phyloP scores from a whole-genome alignment of 805 yeast species.

The Kodamaea sagamina region DNA sequence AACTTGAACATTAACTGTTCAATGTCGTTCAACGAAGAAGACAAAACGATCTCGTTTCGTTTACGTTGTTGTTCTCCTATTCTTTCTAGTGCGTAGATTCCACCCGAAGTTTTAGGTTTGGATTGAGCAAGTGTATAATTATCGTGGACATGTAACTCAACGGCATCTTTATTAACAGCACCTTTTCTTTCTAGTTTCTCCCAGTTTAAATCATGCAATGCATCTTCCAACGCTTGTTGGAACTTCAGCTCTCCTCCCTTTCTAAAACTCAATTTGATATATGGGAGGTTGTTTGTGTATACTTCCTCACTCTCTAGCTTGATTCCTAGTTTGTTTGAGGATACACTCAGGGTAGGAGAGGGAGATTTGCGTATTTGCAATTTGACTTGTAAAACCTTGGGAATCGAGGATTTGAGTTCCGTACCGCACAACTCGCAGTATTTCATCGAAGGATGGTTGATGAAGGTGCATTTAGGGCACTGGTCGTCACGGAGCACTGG shows the following conservation, averaged over 20 bases:
- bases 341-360: neutral
- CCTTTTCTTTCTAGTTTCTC: conserved; percentile 36
- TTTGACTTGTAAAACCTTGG: conserved; percentile 9
- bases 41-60: conserved; percentile 61
- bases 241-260: conserved; percentile 64
- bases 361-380: neutral
- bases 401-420: conserved; percentile 20
- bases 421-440: conserved; percentile 89
- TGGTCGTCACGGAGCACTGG: conserved; percentile 31
- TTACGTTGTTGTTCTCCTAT: conserved; percentile 54
- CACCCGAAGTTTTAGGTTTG: conserved; percentile 16
- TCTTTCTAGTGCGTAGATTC: conserved; percentile 67
- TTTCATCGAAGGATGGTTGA: conserved; percentile 76
- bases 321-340: conserved; percentile 18
- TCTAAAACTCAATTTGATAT: conserved; percentile 73
- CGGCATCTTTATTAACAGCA: conserved; percentile 29
- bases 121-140: conserved; percentile 1
- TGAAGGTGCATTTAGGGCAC: conserved; percentile 69
- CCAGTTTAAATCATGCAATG: conserved; percentile 56
- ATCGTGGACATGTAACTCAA: conserved; percentile 5
- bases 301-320: conserved; percentile 35
- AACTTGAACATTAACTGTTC: conserved; percentile 78
- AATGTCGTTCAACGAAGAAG: conserved; percentile 72
- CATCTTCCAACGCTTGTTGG: conserved; percentile 41
- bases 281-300: conserved; percentile 35